phyloP scores from a whole-genome alignment of 768 basidiomycete species.

The Boletus barrowsii region DNA sequence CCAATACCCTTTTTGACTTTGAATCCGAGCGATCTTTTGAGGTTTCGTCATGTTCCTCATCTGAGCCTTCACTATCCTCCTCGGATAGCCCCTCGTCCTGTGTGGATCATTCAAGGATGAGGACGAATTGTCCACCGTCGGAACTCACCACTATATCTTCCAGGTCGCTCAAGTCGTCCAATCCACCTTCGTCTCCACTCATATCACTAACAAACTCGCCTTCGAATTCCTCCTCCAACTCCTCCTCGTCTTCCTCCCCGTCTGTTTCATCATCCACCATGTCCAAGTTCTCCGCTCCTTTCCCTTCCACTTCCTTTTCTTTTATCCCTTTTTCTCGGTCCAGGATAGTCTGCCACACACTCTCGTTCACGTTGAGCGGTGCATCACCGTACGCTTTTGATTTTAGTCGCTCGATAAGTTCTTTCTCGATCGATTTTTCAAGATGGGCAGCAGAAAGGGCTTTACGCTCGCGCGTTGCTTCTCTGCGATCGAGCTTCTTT shows the following conservation, averaged over 20 bases:
- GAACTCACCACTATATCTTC: slow-evolving; percentile 64
- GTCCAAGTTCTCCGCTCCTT: slow-evolving; percentile 35
- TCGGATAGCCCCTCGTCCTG: slow-evolving; percentile 37
- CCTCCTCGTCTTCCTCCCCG: slow-evolving; percentile 45
- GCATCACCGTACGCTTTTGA: slow-evolving; percentile 97
- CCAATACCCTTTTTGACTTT: slow-evolving; percentile 47
- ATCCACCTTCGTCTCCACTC: slow-evolving; percentile 45
- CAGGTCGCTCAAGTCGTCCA: slow-evolving; percentile 49
- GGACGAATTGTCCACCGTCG: background rate
- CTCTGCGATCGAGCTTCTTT: slow-evolving; percentile 94
- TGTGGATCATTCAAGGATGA: slow-evolving; percentile 20
- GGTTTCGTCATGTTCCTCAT: slow-evolving; percentile 37
- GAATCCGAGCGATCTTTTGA: slow-evolving; percentile 36
- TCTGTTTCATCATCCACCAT: slow-evolving; percentile 56
- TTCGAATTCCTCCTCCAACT: slow-evolving; percentile 50
- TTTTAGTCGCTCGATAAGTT: slow-evolving; percentile 92
- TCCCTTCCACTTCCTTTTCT: slow-evolving; percentile 41
- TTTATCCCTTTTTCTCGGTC: slow-evolving; percentile 66
- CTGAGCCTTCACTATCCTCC: slow-evolving; percentile 43
- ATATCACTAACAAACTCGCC: slow-evolving; percentile 58
- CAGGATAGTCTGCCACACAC: slow-evolving; percentile 89
- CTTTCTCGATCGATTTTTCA: slow-evolving; percentile 93
- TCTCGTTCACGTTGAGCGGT: slow-evolving; percentile 97
- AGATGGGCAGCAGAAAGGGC: slow-evolving; percentile 94
- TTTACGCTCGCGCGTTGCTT: slow-evolving; percentile 90